These are phyloP conservation scores for Solanum pennellii DNA, from an alignment of 257 asterid genomes.

Conservation along the genomic window DNA sequence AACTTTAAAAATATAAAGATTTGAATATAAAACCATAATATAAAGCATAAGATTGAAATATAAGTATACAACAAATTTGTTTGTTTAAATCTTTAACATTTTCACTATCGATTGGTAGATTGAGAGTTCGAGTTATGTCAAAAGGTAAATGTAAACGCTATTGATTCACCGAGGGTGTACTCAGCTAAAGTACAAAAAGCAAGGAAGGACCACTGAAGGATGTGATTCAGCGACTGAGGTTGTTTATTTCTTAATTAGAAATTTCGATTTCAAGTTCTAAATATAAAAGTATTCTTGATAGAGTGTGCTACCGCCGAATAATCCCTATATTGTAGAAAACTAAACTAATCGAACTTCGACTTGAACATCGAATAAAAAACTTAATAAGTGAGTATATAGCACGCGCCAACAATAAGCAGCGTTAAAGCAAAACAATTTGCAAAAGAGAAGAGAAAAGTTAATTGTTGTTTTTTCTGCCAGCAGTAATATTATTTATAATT, in stretches of 20 bases:
- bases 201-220: background rate
- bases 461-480: background rate
- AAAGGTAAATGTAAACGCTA: background rate
- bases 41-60: background rate
- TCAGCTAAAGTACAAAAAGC: background rate
- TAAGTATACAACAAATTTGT: background rate
- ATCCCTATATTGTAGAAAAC: background rate
- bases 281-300: no score
- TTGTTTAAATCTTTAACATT: background rate
- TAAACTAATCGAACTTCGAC: no score
- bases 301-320: no score
- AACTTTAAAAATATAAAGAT: no score
- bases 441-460: background rate
- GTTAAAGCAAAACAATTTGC: background rate
- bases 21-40: background rate
- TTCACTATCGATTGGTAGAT: background rate
- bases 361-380: no score
- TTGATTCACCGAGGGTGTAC: background rate
- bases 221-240: background rate
- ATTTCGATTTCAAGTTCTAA: fast-evolving
- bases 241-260: no score
- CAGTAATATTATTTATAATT: background rate
- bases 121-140: background rate
- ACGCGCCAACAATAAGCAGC: background rate
- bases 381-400: background rate